A percentile compares a stretch with the other conserved stretches of the same genome.
phyloP scores from a whole-genome alignment of 2,329 filamentous ascomycete genomes.

The Sporothrix pallida region DNA sequence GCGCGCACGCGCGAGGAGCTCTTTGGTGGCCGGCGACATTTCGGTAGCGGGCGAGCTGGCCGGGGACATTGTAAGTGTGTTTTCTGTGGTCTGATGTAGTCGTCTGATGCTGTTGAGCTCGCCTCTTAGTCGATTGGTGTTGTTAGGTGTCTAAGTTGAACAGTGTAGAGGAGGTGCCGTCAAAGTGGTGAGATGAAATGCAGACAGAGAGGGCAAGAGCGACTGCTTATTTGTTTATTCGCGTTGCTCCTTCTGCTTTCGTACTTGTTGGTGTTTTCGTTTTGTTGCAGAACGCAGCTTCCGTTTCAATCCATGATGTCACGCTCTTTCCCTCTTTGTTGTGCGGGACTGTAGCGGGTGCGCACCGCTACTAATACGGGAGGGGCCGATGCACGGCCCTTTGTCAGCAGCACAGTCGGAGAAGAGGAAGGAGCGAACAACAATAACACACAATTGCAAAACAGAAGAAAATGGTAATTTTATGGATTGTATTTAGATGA shows the following conservation, averaged over 20 bases:
- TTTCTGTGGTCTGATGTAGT: not conserved
- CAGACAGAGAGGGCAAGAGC: not conserved
- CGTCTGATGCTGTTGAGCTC: not conserved
- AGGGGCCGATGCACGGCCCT: slow-evolving; percentile 20
- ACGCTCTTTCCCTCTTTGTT: slow-evolving; percentile 7
- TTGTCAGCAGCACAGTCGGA: slow-evolving; percentile 5
- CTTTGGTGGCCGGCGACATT: slow-evolving; percentile 74
- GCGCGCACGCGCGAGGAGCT: slow-evolving; percentile 79
- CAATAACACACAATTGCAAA: not conserved
- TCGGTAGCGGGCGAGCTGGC: slow-evolving; percentile 41
- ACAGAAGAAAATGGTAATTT: not conserved
- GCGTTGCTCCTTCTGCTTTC: not conserved
- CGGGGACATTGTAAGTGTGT: not conserved
- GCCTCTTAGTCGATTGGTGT: not conserved
- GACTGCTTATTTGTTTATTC: not conserved
- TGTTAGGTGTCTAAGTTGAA: not conserved
- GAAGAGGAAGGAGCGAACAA: not conserved
- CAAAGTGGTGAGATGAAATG: not conserved
- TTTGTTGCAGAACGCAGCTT: slow-evolving; percentile 7
- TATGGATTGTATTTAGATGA: slow-evolving; percentile 41
- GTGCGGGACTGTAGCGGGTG: not conserved
- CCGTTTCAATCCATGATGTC: slow-evolving; percentile 24
- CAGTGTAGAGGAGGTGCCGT: not conserved
- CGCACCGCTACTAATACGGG: not conserved
- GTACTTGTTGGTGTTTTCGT: not conserved